These are phyloP conservation scores for Ehretia macrophylla DNA, from an alignment of 257 asterid genomes.

Conservation along the genomic window DNA sequence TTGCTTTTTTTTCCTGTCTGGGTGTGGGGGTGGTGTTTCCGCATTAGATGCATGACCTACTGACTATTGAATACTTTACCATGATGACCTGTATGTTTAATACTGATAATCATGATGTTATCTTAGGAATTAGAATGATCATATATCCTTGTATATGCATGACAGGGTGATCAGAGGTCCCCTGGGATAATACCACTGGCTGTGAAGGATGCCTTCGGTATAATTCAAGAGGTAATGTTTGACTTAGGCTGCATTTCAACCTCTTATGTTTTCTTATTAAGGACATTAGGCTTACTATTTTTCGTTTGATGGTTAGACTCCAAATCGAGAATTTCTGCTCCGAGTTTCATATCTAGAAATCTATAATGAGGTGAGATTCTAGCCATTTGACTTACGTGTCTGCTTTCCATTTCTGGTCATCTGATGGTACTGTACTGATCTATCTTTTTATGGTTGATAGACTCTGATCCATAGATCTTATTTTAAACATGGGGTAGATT, in stretches of 20 bases:
- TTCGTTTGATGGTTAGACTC: slow-evolving; percentile 64
- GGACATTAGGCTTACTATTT: slow-evolving; percentile 3
- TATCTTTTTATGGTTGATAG: not conserved
- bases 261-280: not conserved
- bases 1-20: too few species aligned
- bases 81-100: too few species aligned
- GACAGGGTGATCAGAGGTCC: slow-evolving; percentile 98
- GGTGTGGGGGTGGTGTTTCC: too few species aligned
- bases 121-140: slow-evolving; percentile 11
- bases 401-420: not conserved
- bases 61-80: too few species aligned
- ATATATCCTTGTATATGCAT: slow-evolving; percentile 12
- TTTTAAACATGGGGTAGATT: too few species aligned
- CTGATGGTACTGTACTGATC: not conserved
- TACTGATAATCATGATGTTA: not conserved
- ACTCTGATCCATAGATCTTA: too few species aligned
- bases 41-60: too few species aligned
- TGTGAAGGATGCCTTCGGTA: slow-evolving; percentile 96
- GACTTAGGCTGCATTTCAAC: not conserved
- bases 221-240: slow-evolving; percentile 94
- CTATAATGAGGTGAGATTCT: slow-evolving; percentile 84
- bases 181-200: slow-evolving; percentile 99
- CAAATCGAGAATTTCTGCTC: slow-evolving; percentile 90
- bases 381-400: slow-evolving; percentile 14
- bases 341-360: slow-evolving; percentile 97